Conservation (phyloP, 2,329 filamentous ascomycete species). For the Capronia coronata region DNA sequence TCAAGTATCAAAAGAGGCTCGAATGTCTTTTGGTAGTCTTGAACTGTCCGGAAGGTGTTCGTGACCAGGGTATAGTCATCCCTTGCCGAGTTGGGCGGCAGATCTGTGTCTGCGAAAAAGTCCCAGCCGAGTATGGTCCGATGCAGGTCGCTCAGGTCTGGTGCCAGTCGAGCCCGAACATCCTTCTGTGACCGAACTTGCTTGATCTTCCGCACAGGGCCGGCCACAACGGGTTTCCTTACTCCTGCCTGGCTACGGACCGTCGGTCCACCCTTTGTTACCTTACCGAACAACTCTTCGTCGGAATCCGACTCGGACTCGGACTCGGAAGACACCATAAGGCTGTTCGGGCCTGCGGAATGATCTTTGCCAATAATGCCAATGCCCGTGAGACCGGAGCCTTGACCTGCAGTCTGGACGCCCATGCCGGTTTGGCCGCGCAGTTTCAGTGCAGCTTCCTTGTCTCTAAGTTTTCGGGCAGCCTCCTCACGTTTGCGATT, state of each 20-base stretch:
- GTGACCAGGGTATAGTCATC: conserved; percentile 69
- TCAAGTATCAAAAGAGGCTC: conserved; percentile 84
- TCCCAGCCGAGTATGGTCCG: conserved; percentile 87
- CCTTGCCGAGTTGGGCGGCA: conserved; percentile 66
- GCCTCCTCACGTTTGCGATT: conserved; percentile 69
- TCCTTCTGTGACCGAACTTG: conserved; percentile 79
- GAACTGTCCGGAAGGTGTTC: conserved; percentile 67
- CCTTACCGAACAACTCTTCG: conserved; percentile 59
- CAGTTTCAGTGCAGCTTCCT: conserved; percentile 63
- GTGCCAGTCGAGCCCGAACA: conserved; percentile 85
- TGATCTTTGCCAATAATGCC: conserved; percentile 74
- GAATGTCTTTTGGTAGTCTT: conserved; percentile 81
- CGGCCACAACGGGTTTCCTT: conserved; percentile 37
- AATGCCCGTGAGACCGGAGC: conserved; percentile 68
- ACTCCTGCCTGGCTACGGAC: conserved; percentile 45
- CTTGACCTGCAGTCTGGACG: conserved; percentile 62
- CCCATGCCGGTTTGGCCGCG: conserved; percentile 49
- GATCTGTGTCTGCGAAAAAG: conserved; percentile 82
- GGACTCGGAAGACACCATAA: conserved; percentile 75
- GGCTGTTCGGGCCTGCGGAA: conserved; percentile 60
- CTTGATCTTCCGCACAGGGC: conserved; percentile 77
- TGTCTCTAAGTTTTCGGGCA: conserved; percentile 65
- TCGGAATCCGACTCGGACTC: conserved; percentile 68
- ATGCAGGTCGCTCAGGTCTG: conserved; percentile 79
- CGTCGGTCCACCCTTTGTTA: conserved; percentile 36